Percentiles rank a stretch among this genome's conserved stretches.
These are phyloP conservation scores for Lactifluus hygrophoroides DNA, from an alignment of 768 basidiomycete genomes.

Conservation along the genomic window DNA sequence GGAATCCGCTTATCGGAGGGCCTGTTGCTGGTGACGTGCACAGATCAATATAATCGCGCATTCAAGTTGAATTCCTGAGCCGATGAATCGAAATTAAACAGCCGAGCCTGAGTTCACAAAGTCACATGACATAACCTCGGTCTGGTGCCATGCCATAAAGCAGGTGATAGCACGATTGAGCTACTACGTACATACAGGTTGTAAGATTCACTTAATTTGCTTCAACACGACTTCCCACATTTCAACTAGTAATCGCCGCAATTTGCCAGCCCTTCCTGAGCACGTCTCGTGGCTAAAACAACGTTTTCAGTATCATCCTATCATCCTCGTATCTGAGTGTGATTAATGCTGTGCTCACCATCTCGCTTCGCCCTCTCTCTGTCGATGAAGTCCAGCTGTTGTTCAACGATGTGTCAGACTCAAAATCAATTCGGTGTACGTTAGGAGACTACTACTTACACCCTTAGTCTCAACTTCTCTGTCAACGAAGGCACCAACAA, in stretches of 20 bases:
- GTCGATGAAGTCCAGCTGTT: not conserved
- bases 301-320: not conserved
- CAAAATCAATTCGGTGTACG: not conserved
- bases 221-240: not conserved
- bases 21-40: too few species aligned
- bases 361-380: not conserved
- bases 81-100: too few species aligned
- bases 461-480: slow-evolving; percentile 49
- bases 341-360: not conserved
- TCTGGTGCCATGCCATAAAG: too few species aligned
- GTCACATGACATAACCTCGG: too few species aligned
- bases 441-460: slow-evolving; percentile 24
- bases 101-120: too few species aligned
- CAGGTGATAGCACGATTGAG: too few species aligned
- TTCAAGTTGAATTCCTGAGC: too few species aligned
- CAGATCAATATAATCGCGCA: too few species aligned
- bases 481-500: slow-evolving; percentile 45
- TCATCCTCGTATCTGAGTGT: not conserved
- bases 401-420: not conserved
- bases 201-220: too few species aligned
- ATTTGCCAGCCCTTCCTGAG: not conserved
- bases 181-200: too few species aligned
- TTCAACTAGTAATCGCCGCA: not conserved
- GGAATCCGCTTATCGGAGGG: too few species aligned
- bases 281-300: not conserved